A percentile compares a stretch with the other conserved stretches of the same genome.
Evolutionary conservation across 2,329 filamentous ascomycete species (phyloP).

Genomic region (Myriosclerotinia curreyana): DNA sequence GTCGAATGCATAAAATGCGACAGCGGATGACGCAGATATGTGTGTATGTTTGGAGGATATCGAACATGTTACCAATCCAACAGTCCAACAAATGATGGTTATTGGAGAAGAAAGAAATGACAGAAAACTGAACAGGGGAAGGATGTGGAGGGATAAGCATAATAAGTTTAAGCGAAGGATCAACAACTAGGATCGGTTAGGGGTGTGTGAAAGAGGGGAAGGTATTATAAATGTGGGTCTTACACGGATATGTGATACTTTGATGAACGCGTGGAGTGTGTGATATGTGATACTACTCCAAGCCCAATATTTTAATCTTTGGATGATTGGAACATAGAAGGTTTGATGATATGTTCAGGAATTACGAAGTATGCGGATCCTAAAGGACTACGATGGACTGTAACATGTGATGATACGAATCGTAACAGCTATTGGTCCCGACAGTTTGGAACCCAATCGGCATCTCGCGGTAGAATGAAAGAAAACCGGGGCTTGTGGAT

Average conservation of each 20-base stretch:
- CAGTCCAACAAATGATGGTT: neutral
- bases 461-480: neutral
- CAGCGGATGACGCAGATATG: neutral
- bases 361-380: neutral
- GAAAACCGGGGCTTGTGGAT: neutral
- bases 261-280: neutral
- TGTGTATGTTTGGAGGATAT: neutral
- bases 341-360: neutral
- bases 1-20: neutral
- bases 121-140: neutral
- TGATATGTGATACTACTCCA: neutral
- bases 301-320: no score
- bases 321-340: neutral
- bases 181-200: neutral
- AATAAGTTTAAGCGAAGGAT: neutral
- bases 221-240: neutral
- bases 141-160: neutral
- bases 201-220: neutral
- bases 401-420: neutral
- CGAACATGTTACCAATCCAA: neutral
- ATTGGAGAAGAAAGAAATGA: neutral
- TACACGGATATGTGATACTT: neutral
- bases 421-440: neutral
- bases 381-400: neutral
- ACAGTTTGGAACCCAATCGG: slow-evolving; percentile 18